phyloP scores from a whole-genome alignment of 139 green algal species.

The Diplosphaera chodatii region DNA sequence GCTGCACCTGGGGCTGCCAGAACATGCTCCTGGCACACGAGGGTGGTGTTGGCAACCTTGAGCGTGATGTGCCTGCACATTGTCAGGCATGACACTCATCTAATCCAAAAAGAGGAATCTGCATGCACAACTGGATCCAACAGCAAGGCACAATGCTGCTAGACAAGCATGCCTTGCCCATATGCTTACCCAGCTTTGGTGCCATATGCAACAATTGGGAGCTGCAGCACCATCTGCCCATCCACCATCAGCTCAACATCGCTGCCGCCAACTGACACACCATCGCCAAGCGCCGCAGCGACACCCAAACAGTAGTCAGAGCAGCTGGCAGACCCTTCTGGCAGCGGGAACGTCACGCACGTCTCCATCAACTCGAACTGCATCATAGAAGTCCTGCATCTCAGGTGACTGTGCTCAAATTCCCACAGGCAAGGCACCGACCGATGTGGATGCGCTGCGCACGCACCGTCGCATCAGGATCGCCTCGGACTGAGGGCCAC shows the following conservation, averaged over 20 bases:
- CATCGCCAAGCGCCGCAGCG: too few relatives aligned
- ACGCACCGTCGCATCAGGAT: background rate
- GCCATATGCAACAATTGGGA: background rate
- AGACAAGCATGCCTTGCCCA: too few relatives aligned
- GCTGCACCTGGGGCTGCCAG: background rate
- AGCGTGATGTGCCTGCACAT: background rate
- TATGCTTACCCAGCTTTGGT: background rate
- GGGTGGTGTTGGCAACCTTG: background rate
- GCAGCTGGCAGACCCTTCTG: background rate
- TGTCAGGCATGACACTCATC: too few relatives aligned
- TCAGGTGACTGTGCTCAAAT: too few relatives aligned
- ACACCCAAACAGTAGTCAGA: background rate
- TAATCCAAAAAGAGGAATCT: too few relatives aligned
- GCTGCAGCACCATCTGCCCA: background rate
- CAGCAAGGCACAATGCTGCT: too few relatives aligned
- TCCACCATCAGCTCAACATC: background rate
- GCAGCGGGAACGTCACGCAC: background rate
- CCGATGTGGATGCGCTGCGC: too few relatives aligned
- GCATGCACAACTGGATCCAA: background rate
- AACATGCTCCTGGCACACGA: background rate
- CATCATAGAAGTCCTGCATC: background rate
- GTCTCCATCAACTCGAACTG: background rate
- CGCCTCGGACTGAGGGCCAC: background rate
- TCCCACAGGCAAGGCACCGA: too few relatives aligned
- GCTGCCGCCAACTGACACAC: background rate